Conservation (phyloP, 1,284 basidiomycete genomes). For the Cryptococcus hybrid region DNA sequence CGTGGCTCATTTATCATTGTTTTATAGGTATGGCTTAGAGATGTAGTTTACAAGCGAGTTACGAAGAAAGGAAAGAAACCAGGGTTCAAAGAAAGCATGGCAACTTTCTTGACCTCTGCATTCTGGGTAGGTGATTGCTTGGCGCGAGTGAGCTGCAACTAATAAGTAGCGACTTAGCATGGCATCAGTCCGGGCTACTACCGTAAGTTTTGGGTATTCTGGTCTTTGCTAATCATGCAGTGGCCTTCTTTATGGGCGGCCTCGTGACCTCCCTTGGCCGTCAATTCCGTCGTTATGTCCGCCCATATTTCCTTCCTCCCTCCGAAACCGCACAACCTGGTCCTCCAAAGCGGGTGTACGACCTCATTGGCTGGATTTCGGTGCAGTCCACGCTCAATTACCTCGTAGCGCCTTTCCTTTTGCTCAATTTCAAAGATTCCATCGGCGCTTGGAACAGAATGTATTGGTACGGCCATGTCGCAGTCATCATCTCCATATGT, state of each 20-base stretch:
- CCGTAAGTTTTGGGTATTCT: constrained; percentile 59
- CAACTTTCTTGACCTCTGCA: constrained; percentile 90
- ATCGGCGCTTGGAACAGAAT: constrained; percentile 68
- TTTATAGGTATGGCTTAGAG: constrained; percentile 85
- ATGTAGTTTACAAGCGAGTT: constrained; percentile 96
- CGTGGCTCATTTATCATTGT: constrained; percentile 5
- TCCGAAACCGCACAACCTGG: constrained; percentile 33
- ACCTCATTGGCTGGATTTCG: constrained; percentile 63
- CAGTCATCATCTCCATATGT: constrained; percentile 23
- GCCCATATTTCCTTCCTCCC: constrained; percentile 70
- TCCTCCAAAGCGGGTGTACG: constrained; percentile 68
- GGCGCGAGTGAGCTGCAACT: not conserved
- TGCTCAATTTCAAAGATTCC: constrained; percentile 65
- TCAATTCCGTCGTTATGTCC: constrained; percentile 66
- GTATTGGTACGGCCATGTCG: constrained; percentile 76
- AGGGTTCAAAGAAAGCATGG: constrained; percentile 82
- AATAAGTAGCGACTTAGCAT: constrained; percentile 58
- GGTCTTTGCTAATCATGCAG: constrained; percentile 17
- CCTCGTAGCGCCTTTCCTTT: constrained; percentile 77
- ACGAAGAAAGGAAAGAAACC: constrained; percentile 85
- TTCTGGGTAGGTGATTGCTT: constrained; percentile 70
- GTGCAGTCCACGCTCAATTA: constrained; percentile 73
- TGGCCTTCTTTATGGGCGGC: constrained; percentile 74
- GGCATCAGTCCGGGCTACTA: constrained; percentile 87
- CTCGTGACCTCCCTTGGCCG: constrained; percentile 59